Evolutionary conservation across 2,329 filamentous ascomycete species (phyloP), one percentile per base, ranked within the genome.

Genomic region (Lasiodiplodia hormozganensis): DNA sequence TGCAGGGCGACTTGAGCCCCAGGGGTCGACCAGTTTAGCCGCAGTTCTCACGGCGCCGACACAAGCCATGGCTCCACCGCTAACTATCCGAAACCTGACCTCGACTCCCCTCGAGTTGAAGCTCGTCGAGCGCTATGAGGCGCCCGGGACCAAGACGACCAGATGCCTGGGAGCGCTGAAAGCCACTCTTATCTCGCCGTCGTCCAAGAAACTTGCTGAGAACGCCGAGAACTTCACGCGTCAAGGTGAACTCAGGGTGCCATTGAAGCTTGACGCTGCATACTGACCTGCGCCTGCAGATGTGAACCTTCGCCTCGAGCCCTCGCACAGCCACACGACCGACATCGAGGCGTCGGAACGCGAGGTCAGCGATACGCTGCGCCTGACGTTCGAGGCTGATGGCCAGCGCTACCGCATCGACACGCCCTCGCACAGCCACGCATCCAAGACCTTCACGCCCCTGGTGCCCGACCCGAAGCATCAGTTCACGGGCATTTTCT

Each of bases 11-110:
- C 28, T 38, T 31, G 54, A 34, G 54, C 34, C 54, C 34, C 4
- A 57, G 54, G 34, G 31, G 52, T 21, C 31, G 34, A 36, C 54
- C 31, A 23, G 65, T 60, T 67, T 67, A 67, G 65, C 65, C 65
- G 65, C 47, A 52, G 54, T 52, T 67, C 53, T 21, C 51, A 67
- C 47, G 47, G 14, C 65, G 31, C 54, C 65, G n/a, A 51, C 43
- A 21, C 43, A 21, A 8, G 25, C 31, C 65, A 67, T 67, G 65
- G 38, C 66, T 68, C 57, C 58, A 11, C 67, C 67, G 38, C 82
- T 97, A 72, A 92, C 87, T 4, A 88, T 97, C 74, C 93, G 94
- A 74, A 97, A 97, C 79, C 83, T 97, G 72, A 95, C 92, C 54
- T 84, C 87, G 68, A 89, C 87, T 60, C 85, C 89, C n/a, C 83